Percentiles rank a stretch among this genome's conserved stretches.
These are phyloP conservation scores for Vairimorpha apis DNA, from an alignment of 371 early-diverging fungal species.

Conservation along the genomic window DNA sequence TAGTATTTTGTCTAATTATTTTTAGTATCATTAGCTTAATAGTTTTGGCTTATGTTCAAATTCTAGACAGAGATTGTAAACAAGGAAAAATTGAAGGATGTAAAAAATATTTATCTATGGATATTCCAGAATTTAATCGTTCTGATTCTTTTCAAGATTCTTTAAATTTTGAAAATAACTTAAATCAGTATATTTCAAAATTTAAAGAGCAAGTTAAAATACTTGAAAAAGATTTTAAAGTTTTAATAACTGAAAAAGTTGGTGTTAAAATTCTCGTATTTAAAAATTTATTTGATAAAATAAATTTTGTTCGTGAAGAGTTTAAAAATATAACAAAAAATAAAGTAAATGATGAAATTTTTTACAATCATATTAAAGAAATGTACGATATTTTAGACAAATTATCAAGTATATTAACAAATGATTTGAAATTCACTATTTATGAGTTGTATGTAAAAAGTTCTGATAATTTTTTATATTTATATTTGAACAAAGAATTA, in stretches of 20 bases:
- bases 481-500: slow-evolving; percentile 31
- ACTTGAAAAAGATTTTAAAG: slow-evolving; percentile 11
- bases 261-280: slow-evolving; percentile 27
- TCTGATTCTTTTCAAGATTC: slow-evolving; percentile 7
- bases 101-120: slow-evolving; percentile 4
- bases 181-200: slow-evolving; percentile 5
- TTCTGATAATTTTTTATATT: slow-evolving; percentile 11
- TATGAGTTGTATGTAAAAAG: slow-evolving; percentile 34
- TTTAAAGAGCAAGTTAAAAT: neutral
- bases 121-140: neutral
- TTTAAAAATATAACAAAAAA: slow-evolving; percentile 38
- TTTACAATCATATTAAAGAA: slow-evolving; percentile 28
- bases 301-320: slow-evolving; percentile 46
- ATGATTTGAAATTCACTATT: slow-evolving; percentile 17
- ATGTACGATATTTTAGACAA: slow-evolving; percentile 37
- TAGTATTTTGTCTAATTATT: neutral
- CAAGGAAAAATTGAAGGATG: slow-evolving; percentile 34
- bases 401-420: slow-evolving; percentile 10
- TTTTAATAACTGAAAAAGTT: slow-evolving; percentile 5
- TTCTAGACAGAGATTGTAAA: slow-evolving; percentile 45
- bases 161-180: slow-evolving; percentile 10
- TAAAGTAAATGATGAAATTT: slow-evolving; percentile 38
- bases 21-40: slow-evolving; percentile 3
- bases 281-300: slow-evolving; percentile 46
- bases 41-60: slow-evolving; percentile 30